Percentiles rank a stretch among this genome's conserved stretches.
These are phyloP conservation scores for Graphilbum ipis-grandicollis DNA, from an alignment of 2,329 filamentous ascomycete species.

Conservation along the genomic window DNA sequence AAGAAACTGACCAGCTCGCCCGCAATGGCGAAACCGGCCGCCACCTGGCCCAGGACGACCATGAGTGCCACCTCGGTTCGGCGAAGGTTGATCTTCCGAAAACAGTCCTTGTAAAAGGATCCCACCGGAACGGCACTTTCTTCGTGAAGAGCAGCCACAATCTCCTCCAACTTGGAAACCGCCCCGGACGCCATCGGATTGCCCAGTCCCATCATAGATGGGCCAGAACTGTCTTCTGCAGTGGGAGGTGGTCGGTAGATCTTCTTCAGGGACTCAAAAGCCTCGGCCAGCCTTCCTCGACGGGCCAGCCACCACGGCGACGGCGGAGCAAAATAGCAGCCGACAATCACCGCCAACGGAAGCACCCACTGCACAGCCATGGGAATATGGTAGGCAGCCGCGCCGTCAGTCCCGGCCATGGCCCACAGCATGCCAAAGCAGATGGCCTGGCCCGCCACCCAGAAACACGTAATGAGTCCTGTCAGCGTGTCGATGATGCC, in stretches of 20 bases:
- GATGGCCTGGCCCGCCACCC: constrained; percentile 8
- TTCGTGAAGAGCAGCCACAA: constrained; percentile 39
- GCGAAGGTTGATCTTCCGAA: constrained; percentile 29
- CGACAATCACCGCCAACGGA: constrained; percentile 6
- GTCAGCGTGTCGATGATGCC: constrained; percentile 7
- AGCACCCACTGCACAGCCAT: constrained; percentile 9
- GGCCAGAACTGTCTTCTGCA: no score
- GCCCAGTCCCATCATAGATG: no score
- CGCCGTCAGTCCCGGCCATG: constrained; percentile 5
- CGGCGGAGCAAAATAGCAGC: constrained; percentile 7
- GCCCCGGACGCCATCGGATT: no score
- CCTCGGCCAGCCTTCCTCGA: constrained; percentile 14
- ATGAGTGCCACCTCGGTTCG: constrained; percentile 34
- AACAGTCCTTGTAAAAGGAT: constrained; percentile 31
- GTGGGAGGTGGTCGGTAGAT: constrained; percentile 1
- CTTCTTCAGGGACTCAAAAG: constrained; percentile 3
- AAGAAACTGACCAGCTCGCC: constrained; percentile 14
- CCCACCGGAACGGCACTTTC: constrained; percentile 26
- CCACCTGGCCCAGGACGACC: constrained; percentile 13
- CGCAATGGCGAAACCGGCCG: constrained; percentile 19
- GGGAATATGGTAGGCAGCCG: constrained; percentile 8
- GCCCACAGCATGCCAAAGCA: constrained; percentile 9
- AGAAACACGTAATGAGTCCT: constrained; percentile 10
- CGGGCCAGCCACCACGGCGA: constrained; percentile 17
- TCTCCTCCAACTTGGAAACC: constrained; percentile 25